Percentiles rank a stretch among this genome's conserved stretches.
These are phyloP conservation scores for Kodamaea kaohsiungensis DNA, from an alignment of 805 yeast species.

Conservation along the genomic window DNA sequence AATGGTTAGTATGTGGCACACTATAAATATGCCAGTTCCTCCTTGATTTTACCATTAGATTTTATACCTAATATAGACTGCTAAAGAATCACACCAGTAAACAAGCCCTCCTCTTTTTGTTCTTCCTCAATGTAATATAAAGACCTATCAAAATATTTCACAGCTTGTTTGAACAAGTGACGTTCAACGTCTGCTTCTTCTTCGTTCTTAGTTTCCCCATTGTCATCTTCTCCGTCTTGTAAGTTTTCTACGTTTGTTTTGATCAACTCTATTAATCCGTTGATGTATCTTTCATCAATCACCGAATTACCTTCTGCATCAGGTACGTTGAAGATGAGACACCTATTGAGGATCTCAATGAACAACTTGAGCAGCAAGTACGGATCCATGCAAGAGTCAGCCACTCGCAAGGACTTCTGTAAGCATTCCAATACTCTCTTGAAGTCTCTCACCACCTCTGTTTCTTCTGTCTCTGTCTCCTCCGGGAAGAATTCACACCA, in stretches of 20 bases:
- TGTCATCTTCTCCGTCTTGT: conserved; percentile 26
- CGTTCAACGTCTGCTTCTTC: conserved; percentile 31
- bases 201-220: conserved; percentile 13
- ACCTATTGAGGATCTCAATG: conserved; percentile 85
- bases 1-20: no score
- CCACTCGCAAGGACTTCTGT: conserved; percentile 83
- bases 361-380: conserved; percentile 75
- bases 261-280: conserved; percentile 83
- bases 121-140: conserved; percentile 69
- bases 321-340: conserved; percentile 80
- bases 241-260: conserved; percentile 59
- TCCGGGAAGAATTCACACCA: conserved; percentile 57
- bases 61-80: no score
- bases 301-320: conserved; percentile 55
- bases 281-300: conserved; percentile 73
- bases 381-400: conserved; percentile 91
- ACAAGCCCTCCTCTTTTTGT: conserved; percentile 67
- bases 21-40: no score
- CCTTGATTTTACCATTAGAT: no score
- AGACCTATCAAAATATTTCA: conserved; percentile 62
- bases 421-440: conserved; percentile 88
- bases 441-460: conserved; percentile 19
- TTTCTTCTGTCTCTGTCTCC: conserved; percentile 19
- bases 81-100: conserved; percentile 47
- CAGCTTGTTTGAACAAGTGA: conserved; percentile 28